These are phyloP conservation scores for Gaeumannomyces sp. DNA, from an alignment of 2,329 filamentous ascomycete genomes.

Conservation along the genomic window DNA sequence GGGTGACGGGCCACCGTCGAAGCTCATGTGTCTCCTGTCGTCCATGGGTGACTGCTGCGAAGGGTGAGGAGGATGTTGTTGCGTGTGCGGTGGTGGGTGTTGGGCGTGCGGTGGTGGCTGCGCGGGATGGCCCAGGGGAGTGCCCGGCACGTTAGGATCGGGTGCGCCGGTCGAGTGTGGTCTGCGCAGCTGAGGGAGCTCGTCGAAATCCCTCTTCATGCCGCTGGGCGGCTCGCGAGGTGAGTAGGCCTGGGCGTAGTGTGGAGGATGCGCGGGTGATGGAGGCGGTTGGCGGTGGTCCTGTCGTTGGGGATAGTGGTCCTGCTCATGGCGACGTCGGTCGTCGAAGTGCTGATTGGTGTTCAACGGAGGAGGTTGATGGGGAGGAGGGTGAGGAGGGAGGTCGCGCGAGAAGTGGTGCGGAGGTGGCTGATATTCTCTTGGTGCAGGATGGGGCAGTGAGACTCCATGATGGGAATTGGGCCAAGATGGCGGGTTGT, in stretches of 20 bases:
- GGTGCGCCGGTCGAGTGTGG: slow-evolving; percentile 44
- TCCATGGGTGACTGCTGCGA: slow-evolving; percentile 38
- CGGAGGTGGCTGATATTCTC: slow-evolving; percentile 30
- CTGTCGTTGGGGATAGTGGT: slow-evolving; percentile 48
- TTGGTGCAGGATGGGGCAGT: slow-evolving; percentile 38
- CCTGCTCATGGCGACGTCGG: slow-evolving; percentile 52
- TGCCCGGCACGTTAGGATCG: slow-evolving; percentile 27
- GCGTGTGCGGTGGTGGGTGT: slow-evolving; percentile 32
- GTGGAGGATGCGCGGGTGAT: slow-evolving; percentile 23
- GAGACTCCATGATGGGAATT: slow-evolving; percentile 37
- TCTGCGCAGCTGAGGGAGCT: slow-evolving; percentile 41
- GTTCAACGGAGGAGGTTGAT: slow-evolving; percentile 19
- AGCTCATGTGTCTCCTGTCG: slow-evolving; percentile 46
- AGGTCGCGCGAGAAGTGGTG: slow-evolving; percentile 31
- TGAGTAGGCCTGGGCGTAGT: slow-evolving; percentile 12
- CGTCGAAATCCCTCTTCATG: slow-evolving; percentile 49
- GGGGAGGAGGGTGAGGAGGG: slow-evolving; percentile 23
- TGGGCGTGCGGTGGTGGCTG: slow-evolving; percentile 4
- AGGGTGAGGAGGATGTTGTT: slow-evolving; percentile 33
- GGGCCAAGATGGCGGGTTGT: slow-evolving; percentile 34
- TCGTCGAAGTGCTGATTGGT: slow-evolving; percentile 39
- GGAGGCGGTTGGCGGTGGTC: slow-evolving; percentile 40
- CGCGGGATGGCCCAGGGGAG: slow-evolving; percentile 25
- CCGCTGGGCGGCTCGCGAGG: slow-evolving; percentile 5
- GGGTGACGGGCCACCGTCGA: slow-evolving; percentile 40